Conservation (phyloP, 1,284 basidiomycete species). For the Puccinia coronata region DNA sequence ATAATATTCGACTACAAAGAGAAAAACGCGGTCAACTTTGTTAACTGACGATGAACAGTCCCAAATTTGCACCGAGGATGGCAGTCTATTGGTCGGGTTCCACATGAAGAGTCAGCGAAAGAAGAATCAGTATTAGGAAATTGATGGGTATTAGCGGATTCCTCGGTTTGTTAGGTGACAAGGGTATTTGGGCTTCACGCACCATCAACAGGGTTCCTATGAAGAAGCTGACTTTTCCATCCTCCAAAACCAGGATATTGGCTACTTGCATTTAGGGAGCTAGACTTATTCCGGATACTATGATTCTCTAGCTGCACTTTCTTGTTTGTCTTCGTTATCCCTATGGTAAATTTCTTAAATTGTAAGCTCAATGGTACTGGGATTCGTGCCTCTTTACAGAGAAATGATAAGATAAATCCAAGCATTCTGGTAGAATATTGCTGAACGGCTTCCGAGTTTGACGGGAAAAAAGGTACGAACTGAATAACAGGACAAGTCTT, state of each 20-base stretch:
- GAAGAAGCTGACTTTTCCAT: conserved; percentile 27
- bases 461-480: too few relatives aligned
- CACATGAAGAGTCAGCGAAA: background rate
- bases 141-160: background rate
- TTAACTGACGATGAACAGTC: conserved; percentile 32
- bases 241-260: background rate
- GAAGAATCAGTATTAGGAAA: background rate
- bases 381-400: too few relatives aligned
- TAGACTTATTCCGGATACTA: background rate
- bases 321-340: background rate
- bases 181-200: background rate
- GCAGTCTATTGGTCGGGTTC: conserved; percentile 5
- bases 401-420: too few relatives aligned
- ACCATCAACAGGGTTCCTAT: conserved; percentile 36
- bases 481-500: background rate
- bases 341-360: too few relatives aligned
- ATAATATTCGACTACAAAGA: background rate
- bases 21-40: background rate
- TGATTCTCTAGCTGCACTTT: background rate
- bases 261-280: background rate
- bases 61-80: conserved; percentile 14
- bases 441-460: too few relatives aligned
- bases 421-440: too few relatives aligned
- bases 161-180: background rate
- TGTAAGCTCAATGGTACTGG: too few relatives aligned